Evolutionary conservation across 1,284 basidiomycete species (phyloP).

Genomic region (Sanghuangporus baumii): DNA sequence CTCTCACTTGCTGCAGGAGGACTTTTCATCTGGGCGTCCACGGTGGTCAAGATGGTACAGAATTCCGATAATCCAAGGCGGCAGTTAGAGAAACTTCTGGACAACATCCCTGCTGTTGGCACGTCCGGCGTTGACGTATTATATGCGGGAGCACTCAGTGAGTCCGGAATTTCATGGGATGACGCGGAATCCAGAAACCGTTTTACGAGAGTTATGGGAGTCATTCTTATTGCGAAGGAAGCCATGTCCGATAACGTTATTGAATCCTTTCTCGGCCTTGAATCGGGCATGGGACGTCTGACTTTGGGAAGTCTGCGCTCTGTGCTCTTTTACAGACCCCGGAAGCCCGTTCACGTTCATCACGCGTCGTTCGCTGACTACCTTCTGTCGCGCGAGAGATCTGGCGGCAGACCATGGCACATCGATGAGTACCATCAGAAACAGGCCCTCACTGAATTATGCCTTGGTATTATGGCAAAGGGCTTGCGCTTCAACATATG

Average conservation of each 20-base stretch:
- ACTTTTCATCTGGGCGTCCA: slow-evolving; percentile 6
- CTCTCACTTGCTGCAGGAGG: background rate
- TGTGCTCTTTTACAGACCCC: background rate
- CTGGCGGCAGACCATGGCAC: background rate
- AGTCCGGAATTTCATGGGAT: background rate
- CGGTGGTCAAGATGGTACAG: background rate
- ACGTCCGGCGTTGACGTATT: background rate
- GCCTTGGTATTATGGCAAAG: background rate
- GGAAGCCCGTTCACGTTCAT: background rate
- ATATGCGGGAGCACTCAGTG: background rate
- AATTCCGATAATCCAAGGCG: too few species aligned
- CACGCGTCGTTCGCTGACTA: background rate
- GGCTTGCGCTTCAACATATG: background rate
- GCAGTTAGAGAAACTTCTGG: background rate
- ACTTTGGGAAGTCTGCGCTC: background rate
- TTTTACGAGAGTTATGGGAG: background rate
- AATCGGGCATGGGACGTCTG: background rate
- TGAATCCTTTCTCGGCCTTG: background rate
- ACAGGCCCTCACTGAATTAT: background rate
- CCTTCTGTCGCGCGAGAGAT: background rate
- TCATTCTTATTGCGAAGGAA: background rate
- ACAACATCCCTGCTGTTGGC: background rate
- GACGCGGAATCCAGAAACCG: background rate
- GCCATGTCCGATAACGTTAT: background rate
- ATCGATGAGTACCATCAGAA: background rate